Percentiles rank a stretch among this genome's conserved stretches.
Evolutionary conservation across 345 rosid genomes (phyloP).

Genomic region (Corchorus olitorius): DNA sequence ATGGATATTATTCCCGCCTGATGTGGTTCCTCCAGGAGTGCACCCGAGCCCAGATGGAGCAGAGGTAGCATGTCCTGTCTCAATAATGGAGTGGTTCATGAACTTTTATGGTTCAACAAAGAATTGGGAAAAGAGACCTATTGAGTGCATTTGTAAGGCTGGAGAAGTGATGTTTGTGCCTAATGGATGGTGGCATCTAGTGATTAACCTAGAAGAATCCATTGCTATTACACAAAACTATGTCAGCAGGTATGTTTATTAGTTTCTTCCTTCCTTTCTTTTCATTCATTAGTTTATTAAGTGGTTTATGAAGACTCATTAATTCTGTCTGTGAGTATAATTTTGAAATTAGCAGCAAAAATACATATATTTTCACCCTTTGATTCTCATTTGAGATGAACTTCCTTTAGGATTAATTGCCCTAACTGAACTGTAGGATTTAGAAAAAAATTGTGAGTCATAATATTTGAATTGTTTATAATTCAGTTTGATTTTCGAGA

Average conservation of each 20-base stretch:
- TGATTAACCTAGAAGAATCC: conserved; percentile 92
- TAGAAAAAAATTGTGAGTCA: background rate
- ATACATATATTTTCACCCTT: background rate
- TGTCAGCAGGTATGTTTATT: conserved; percentile 82
- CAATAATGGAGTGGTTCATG: conserved; percentile 98
- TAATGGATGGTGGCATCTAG: conserved; percentile 99
- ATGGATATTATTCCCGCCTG: conserved; percentile 95
- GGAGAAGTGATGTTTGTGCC: conserved; percentile 98
- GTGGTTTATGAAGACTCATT: background rate
- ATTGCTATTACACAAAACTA: conserved; percentile 95
- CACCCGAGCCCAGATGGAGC: conserved; percentile 97
- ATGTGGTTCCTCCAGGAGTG: conserved; percentile 92
- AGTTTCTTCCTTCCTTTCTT: conserved; percentile 6
- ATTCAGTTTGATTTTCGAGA: background rate
- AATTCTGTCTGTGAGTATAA: background rate
- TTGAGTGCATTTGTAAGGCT: conserved; percentile 89
- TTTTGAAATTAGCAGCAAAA: background rate
- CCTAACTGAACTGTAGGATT: background rate
- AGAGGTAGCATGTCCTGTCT: conserved; percentile 97
- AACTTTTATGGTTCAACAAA: conserved; percentile 86
- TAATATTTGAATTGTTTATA: background rate
- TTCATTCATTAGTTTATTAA: conserved; percentile 16
- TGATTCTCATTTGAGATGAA: conserved; percentile 2
- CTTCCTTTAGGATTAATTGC: background rate
- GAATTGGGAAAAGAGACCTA: conserved; percentile 71